A percentile compares a stretch with the other conserved stretches of the same genome.
These are phyloP conservation scores for Farysia itapuensis DNA, from an alignment of 1,284 basidiomycete species.

Conservation along the genomic window DNA sequence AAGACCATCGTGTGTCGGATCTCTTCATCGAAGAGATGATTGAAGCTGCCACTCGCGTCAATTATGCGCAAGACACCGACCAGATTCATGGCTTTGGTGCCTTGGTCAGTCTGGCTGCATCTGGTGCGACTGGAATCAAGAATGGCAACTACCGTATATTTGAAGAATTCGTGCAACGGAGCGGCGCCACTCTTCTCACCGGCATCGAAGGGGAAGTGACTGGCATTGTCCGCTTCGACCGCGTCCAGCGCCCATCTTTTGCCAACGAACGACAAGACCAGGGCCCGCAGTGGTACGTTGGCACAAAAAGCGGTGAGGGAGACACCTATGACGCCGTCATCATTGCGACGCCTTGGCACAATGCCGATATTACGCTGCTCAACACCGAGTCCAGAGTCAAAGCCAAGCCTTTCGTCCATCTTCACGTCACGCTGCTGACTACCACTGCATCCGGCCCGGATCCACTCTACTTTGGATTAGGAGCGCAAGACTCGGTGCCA, in stretches of 20 bases:
- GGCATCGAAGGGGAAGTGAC: conserved; percentile 51
- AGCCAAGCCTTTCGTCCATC: conserved; percentile 73
- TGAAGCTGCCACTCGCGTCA: conserved; percentile 81
- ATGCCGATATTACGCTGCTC: conserved; percentile 50
- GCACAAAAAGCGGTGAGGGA: conserved; percentile 46
- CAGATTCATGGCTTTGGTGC: conserved; percentile 80
- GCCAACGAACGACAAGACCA: background rate
- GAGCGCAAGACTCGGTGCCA: conserved; percentile 66
- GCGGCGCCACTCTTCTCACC: conserved; percentile 63
- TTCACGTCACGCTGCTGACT: conserved; percentile 85
- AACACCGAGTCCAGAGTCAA: conserved; percentile 65
- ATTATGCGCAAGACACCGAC: conserved; percentile 75
- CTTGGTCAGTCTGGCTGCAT: conserved; percentile 72
- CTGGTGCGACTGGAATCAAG: conserved; percentile 69
- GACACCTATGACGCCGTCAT: conserved; percentile 53
- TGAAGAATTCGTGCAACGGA: conserved; percentile 73
- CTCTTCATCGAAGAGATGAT: conserved; percentile 71
- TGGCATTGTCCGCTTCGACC: conserved; percentile 42
- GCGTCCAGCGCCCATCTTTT: background rate
- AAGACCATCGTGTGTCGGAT: conserved; percentile 30
- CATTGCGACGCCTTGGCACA: conserved; percentile 55
- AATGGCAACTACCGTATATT: conserved; percentile 88
- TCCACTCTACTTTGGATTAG: conserved; percentile 71
- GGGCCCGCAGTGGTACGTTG: conserved; percentile 45
- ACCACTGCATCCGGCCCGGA: conserved; percentile 71